These are phyloP conservation scores for Brassica carinata DNA, from an alignment of 345 rosid genomes.

Conservation along the genomic window DNA sequence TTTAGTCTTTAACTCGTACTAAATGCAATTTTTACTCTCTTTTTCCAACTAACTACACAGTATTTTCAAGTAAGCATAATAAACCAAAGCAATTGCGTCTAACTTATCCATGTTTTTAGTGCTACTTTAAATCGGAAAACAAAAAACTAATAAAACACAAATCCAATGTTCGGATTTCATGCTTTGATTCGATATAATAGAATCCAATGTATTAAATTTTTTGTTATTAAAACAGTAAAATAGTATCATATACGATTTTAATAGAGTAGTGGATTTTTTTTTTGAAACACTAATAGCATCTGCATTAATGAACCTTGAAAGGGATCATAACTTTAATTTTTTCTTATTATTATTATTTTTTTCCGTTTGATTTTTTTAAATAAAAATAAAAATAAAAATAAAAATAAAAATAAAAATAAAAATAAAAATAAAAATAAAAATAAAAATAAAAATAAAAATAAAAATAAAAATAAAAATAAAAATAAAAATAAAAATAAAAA, in stretches of 20 bases:
- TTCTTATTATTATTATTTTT: too few relatives aligned
- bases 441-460: too few relatives aligned
- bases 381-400: too few relatives aligned
- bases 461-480: too few relatives aligned
- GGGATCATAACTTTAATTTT: too few relatives aligned
- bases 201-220: background rate
- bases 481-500: too few relatives aligned
- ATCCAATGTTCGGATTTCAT: background rate
- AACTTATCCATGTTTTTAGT: background rate
- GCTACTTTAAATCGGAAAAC: background rate
- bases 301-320: too few relatives aligned
- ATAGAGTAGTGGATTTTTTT: background rate
- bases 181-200: background rate
- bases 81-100: background rate
- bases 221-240: background rate
- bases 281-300: too few relatives aligned
- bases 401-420: too few relatives aligned
- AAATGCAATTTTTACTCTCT: slow-evolving; percentile 6
- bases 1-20: slow-evolving; percentile 37
- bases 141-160: background rate
- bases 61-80: background rate
- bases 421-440: too few relatives aligned
- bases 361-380: too few relatives aligned
- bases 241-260: background rate
- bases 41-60: background rate